Conservation (phyloP, 139 green algal genomes). For the Gonium pectorale region DNA sequence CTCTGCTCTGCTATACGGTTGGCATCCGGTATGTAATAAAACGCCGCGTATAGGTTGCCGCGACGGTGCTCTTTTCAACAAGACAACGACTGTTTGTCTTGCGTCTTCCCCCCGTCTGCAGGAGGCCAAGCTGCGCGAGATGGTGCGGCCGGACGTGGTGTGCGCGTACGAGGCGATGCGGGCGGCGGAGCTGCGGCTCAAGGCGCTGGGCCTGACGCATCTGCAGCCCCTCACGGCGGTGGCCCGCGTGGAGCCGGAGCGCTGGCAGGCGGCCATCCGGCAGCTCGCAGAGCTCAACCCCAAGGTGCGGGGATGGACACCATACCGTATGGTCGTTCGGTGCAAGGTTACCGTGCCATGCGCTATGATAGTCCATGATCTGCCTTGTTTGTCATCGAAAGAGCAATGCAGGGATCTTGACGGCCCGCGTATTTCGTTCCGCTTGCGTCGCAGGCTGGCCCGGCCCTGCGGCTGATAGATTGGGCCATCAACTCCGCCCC, state of each 20-base stretch:
- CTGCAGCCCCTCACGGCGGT: slow-evolving; percentile 28
- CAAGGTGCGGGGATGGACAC: too few relatives aligned
- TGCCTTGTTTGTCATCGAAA: too few relatives aligned
- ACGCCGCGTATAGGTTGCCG: too few relatives aligned
- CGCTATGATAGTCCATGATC: too few relatives aligned
- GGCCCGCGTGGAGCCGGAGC: slow-evolving; percentile 17
- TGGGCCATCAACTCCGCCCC: slow-evolving; percentile 47
- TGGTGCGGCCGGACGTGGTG: slow-evolving; percentile 37
- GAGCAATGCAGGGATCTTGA: too few relatives aligned
- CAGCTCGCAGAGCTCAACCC: slow-evolving; percentile 39
- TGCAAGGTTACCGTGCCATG: too few relatives aligned
- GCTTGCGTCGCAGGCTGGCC: background rate
- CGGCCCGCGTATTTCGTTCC: background rate
- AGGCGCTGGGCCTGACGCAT: slow-evolving; percentile 8
- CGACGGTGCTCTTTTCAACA: background rate
- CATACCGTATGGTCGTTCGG: too few relatives aligned
- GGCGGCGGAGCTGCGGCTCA: slow-evolving; percentile 12
- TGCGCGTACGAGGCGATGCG: slow-evolving; percentile 41
- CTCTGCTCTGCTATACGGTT: too few relatives aligned
- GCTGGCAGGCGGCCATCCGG: slow-evolving; percentile 36
- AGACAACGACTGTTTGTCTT: background rate
- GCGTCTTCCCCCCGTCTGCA: background rate
- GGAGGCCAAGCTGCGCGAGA: slow-evolving; percentile 42
- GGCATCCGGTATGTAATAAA: too few relatives aligned
- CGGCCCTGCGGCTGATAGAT: slow-evolving; percentile 50